phyloP scores from a whole-genome alignment of 805 yeast species.

The Starmerella stigmatis region DNA sequence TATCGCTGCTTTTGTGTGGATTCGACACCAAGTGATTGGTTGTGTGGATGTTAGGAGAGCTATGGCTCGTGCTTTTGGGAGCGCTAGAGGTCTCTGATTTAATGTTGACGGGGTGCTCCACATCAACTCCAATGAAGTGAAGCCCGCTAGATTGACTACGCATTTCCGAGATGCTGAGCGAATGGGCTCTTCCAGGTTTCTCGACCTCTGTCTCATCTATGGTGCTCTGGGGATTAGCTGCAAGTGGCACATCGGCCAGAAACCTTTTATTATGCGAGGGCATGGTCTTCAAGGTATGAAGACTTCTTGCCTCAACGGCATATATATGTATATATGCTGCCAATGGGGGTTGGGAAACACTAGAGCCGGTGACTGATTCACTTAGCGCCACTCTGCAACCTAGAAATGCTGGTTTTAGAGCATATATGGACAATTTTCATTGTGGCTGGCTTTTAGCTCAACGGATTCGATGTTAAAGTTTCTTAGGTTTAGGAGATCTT shows the following conservation, averaged over 20 bases:
- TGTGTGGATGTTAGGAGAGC: too few relatives aligned
- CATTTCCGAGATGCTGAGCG: too few relatives aligned
- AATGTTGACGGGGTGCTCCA: too few relatives aligned
- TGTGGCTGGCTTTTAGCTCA: conserved; percentile 4
- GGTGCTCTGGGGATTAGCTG: background rate
- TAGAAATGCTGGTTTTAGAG: conserved; percentile 6
- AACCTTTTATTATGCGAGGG: background rate
- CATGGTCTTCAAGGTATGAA: background rate
- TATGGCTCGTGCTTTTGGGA: too few relatives aligned
- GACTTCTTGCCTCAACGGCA: background rate
- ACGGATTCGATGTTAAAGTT: background rate
- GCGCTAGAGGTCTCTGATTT: too few relatives aligned
- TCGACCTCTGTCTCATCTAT: background rate
- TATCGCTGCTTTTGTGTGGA: too few relatives aligned
- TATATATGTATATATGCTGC: background rate
- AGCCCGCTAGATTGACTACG: too few relatives aligned
- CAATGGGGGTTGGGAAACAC: background rate
- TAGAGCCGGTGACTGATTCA: conserved; percentile 1
- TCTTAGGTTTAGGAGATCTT: conserved; percentile 4
- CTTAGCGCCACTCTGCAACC: background rate
- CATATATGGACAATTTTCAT: background rate
- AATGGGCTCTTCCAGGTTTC: too few relatives aligned
- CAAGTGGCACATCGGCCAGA: background rate
- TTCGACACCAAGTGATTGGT: too few relatives aligned
- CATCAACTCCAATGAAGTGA: too few relatives aligned